These are phyloP conservation scores for Diaporthe caulivora DNA, from an alignment of 2,329 filamentous ascomycete species.

Conservation along the genomic window DNA sequence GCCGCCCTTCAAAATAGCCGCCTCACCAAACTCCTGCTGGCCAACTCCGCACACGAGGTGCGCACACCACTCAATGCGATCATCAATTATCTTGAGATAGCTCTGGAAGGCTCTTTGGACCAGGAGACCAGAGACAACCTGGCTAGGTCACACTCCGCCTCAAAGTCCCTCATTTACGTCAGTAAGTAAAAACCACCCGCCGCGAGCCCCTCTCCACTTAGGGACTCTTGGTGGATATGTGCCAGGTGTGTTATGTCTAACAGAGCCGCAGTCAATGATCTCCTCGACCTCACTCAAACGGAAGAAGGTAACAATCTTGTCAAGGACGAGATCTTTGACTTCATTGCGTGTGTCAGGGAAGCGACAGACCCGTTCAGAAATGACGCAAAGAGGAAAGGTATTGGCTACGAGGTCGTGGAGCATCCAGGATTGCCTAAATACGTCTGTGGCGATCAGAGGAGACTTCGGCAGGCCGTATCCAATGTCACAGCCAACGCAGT, in stretches of 20 bases:
- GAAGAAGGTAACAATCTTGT: slow-evolving; percentile 84
- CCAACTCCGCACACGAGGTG: slow-evolving; percentile 93
- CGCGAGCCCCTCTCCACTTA: too few relatives aligned
- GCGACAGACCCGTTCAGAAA: slow-evolving; percentile 80
- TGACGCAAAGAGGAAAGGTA: slow-evolving; percentile 81
- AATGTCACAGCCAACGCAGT: slow-evolving; percentile 90
- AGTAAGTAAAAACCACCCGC: slow-evolving; percentile 51
- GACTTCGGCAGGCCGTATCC: slow-evolving; percentile 84
- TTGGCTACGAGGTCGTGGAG: slow-evolving; percentile 76
- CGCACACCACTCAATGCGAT: slow-evolving; percentile 92
- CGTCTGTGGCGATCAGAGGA: slow-evolving; percentile 83
- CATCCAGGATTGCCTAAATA: slow-evolving; percentile 76
- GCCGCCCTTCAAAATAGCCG: slow-evolving; percentile 85
- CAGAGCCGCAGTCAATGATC: slow-evolving; percentile 74
- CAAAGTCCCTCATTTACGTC: slow-evolving; percentile 91
- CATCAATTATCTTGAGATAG: slow-evolving; percentile 94
- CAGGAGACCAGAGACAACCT: slow-evolving; percentile 87
- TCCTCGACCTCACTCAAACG: slow-evolving; percentile 88
- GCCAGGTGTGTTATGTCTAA: neutral
- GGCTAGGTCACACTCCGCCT: slow-evolving; percentile 87
- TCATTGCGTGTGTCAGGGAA: slow-evolving; percentile 78
- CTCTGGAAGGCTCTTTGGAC: slow-evolving; percentile 83
- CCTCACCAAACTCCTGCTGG: slow-evolving; percentile 81
- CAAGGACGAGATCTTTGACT: slow-evolving; percentile 84
- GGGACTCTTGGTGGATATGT: too few relatives aligned